Base-by-base conservation (phyloP, 345 rosid species). In the Lenwebbia sp. region DNA sequence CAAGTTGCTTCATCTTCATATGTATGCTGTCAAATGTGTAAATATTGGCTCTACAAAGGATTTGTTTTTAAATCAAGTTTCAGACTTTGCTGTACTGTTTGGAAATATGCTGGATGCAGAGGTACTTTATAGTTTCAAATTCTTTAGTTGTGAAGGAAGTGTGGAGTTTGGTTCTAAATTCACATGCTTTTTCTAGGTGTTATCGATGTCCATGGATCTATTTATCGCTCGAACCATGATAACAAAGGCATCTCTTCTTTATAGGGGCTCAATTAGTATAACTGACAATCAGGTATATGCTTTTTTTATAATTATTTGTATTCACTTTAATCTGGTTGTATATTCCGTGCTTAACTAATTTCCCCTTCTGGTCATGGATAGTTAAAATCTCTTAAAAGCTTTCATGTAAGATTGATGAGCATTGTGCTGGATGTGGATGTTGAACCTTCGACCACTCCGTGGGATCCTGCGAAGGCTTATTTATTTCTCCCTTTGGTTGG, bases 21-120 rank as follows among this genome's bases (percentile, higher is more conserved):
- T 96, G 95, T 97, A 97, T 88, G 88, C 92, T 88, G 94, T 97
- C 86, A 90, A 85, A 88, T 96, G 96, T 86, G 92, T 86, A 70
- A 94, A 94, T 87, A 88, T 54, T 62, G 98, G 95, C 85, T 87
- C 92, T 89, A 91, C 98, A 60, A 97, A 94, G 92, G 99, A 97
- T 94, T 92, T 95, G 83, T 97, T 96, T 92, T 85, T 95, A 89
- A 93, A 92, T 53, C 92, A 97, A 92, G 98, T 94, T 91, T 94
- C 98, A 83, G 94, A 94, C 47, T 97, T 96, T 87, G 98, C 99
- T 12, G 93, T 97, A 90, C 92, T 97, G 88, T 95, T 95, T 93
- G 96, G 99, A 95, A 96, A 91, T 88, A 96, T 95, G 96, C 99
- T 97, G 98, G 99, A 97, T 97, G 99, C 98, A 95, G 99, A 97